Conservation (phyloP, 148 eudicot species). For the Selenicereus undatus region DNA sequence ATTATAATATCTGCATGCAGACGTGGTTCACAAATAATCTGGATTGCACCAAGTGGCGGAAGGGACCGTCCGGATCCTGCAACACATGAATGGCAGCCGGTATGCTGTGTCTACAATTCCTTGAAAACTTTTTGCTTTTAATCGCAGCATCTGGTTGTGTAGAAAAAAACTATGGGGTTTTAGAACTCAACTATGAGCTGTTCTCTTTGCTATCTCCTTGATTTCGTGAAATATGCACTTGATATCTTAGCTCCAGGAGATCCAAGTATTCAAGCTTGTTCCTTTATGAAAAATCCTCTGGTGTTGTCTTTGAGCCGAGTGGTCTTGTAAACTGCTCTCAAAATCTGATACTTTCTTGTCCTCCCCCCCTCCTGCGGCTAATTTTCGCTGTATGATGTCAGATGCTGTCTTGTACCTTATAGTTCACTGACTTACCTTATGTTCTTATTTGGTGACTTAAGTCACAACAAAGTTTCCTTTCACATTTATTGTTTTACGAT, state of each 20-base stretch:
- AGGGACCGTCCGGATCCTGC: conserved; percentile 93
- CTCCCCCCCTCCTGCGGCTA: too few relatives aligned
- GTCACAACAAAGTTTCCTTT: background rate
- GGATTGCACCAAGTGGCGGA: conserved; percentile 99
- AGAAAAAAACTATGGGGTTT: too few relatives aligned
- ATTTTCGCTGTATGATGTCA: background rate
- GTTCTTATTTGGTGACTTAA: background rate
- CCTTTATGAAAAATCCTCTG: too few relatives aligned
- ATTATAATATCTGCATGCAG: conserved; percentile 34
- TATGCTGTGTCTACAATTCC: conserved; percentile 26
- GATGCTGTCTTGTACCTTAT: background rate
- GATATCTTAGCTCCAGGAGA: background rate
- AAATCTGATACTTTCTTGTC: background rate
- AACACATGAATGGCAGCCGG: conserved; percentile 84
- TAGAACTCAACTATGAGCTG: too few relatives aligned
- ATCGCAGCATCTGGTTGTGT: too few relatives aligned
- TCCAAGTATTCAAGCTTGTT: background rate
- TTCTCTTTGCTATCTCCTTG: too few relatives aligned
- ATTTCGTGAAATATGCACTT: too few relatives aligned
- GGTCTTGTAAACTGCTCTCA: background rate
- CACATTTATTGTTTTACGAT: background rate
- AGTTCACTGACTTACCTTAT: background rate
- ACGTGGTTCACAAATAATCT: conserved; percentile 86
- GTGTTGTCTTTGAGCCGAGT: background rate
- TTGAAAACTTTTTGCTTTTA: too few relatives aligned